These are phyloP conservation scores for Neurospora sp. DNA, from an alignment of 495 filamentous ascomycete species.

Conservation along the genomic window DNA sequence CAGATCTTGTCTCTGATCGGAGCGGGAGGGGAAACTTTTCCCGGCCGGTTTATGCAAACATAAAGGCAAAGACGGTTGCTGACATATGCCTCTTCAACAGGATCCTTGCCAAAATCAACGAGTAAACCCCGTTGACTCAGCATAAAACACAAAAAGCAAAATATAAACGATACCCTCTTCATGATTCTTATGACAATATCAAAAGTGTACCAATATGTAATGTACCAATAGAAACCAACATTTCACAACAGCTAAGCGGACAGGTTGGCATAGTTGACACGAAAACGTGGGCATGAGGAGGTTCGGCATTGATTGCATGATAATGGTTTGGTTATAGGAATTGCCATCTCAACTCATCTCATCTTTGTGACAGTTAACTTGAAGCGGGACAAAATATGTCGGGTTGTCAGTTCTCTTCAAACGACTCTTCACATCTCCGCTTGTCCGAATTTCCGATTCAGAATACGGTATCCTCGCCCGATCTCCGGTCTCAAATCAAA, in stretches of 20 bases:
- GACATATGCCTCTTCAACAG: slow-evolving; percentile 31
- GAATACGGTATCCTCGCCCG: background rate
- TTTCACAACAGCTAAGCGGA: slow-evolving; percentile 2
- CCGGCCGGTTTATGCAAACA: background rate
- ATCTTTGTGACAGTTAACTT: background rate
- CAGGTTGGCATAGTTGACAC: background rate
- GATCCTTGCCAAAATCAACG: slow-evolving; percentile 82
- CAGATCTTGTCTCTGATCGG: background rate
- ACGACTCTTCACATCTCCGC: background rate
- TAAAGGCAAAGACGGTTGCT: slow-evolving; percentile 6
- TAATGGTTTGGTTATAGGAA: background rate
- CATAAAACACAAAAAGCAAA: background rate
- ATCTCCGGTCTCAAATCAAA: background rate
- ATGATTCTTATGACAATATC: slow-evolving; percentile 21
- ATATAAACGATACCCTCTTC: slow-evolving; percentile 26
- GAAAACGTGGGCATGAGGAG: background rate
- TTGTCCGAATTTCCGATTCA: background rate
- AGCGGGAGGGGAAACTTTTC: background rate
- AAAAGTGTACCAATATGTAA: slow-evolving; percentile 20
- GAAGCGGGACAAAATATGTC: background rate
- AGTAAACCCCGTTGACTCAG: slow-evolving; percentile 38
- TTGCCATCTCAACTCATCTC: background rate
- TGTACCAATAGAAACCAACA: slow-evolving; percentile 15
- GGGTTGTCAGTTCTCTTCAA: background rate
- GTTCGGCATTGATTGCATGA: background rate